Evolutionary conservation across 2,329 filamentous ascomycete species (phyloP), one percentile per base, ranked within the genome.

Genomic region (Cladophialophora psammophila): DNA sequence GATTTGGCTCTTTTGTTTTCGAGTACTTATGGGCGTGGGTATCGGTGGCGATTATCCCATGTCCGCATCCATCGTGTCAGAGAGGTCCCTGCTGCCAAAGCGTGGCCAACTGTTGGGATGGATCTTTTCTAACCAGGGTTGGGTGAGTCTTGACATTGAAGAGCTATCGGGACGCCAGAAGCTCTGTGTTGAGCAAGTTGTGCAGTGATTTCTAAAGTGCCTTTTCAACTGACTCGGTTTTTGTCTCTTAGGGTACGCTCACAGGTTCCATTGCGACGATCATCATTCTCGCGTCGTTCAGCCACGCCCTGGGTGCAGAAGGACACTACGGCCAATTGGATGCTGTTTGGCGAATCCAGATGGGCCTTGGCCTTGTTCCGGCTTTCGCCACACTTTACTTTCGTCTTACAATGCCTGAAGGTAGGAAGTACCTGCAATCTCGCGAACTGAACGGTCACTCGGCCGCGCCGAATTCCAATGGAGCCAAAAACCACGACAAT

Each of bases 321-420:
- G 36, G 36, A 13, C 36, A 40, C 36, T 40, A 40, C 36, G 13
- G 18, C 36, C 54, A 57, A 32, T 18, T 57, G 2, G 72, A 74
- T 64, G 69, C 68, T 67, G 66, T 74, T 34, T 73, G 72, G 71
- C 68, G 71, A 40, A 55, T 72, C 7, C 48, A 71, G 10, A 50
- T 74, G 35, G 73, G 71, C 7, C 68, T 74, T 20, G 72, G 72
- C 32, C 70, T 72, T 18, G 54, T 74, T 4, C 70, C 72, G 2
- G 72, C 73, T 8, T 42, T 60, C 2, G 60, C 69, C 52, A 71
- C 72, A 8, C 65, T 74, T n/a, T 72, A 72, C 60, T 70, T 69
- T 26, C 71, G 71, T 18, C 58, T 72, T 12, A 73, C 71, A 6
- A 73, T 73, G 15, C 34, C 65, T 60, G 66, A 61, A 32, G 32